These are phyloP conservation scores for Vaucheria bursata DNA, from an alignment of 352 stramenopile species.

Conservation along the genomic window DNA sequence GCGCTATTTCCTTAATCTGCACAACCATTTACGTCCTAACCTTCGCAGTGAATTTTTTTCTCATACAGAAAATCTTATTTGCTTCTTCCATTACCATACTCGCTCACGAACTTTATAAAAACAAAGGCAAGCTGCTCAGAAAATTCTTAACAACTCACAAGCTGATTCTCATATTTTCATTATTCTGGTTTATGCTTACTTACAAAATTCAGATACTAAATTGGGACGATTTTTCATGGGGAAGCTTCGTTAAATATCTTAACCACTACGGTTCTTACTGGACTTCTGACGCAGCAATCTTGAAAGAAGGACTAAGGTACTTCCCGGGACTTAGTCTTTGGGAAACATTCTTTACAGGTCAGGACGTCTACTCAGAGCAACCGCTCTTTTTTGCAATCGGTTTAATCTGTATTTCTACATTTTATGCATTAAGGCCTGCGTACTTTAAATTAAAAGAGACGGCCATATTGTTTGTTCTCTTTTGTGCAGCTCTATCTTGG, in stretches of 20 bases:
- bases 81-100: not conserved
- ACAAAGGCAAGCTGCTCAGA: not conserved
- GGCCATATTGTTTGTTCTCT: not conserved
- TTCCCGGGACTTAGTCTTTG: not conserved
- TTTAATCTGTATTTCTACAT: not conserved
- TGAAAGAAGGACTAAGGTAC: not conserved
- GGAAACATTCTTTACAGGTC: not conserved
- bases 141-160: not conserved
- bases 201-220: not conserved
- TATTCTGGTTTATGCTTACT: not conserved
- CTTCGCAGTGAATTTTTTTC: not conserved
- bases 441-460: not conserved
- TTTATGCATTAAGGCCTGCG: not conserved
- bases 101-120: not conserved
- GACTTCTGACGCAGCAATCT: not conserved
- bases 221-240: not conserved
- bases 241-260: not conserved
- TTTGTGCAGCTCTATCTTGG: not conserved
- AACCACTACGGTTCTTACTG: not conserved
- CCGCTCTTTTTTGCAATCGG: not conserved
- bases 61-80: not conserved
- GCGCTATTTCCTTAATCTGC: not conserved
- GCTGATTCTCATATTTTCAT: not conserved
- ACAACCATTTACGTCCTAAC: not conserved
- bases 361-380: not conserved